Conservation (phyloP, 2,329 filamentous ascomycete genomes). For the Colletotrichum caudatum region DNA sequence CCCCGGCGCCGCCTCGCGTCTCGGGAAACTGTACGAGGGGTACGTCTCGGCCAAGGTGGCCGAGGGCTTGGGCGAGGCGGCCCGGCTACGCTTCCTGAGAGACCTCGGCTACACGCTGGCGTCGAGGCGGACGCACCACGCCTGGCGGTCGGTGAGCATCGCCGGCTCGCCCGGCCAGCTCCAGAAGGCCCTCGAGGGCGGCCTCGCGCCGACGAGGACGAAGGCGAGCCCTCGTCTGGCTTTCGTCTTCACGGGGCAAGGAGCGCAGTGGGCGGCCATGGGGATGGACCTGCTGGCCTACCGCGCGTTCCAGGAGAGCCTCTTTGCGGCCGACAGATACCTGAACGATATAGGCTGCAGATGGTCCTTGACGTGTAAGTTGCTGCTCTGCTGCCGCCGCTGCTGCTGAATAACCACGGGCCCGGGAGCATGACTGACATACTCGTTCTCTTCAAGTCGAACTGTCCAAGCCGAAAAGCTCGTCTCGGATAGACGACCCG, state of each 20-base stretch:
- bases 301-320: conserved; percentile 51
- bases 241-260: conserved; percentile 48
- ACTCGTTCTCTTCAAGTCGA: conserved; percentile 32
- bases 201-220: neutral
- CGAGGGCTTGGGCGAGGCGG: conserved; percentile 13
- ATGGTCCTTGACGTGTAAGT: conserved; percentile 43
- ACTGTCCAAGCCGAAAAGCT: conserved; percentile 46
- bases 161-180: conserved; percentile 14
- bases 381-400: too few relatives aligned
- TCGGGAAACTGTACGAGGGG: conserved; percentile 50
- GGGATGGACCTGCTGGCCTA: conserved; percentile 43
- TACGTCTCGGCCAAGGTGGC: conserved; percentile 22
- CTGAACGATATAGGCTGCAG: conserved; percentile 49
- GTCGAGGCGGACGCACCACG: conserved; percentile 24
- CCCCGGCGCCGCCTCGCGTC: conserved; percentile 54
- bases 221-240: conserved; percentile 33
- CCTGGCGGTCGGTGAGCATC: conserved; percentile 28
- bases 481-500: conserved; percentile 53
- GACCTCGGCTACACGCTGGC: conserved; percentile 61
- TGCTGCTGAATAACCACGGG: too few relatives aligned
- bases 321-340: conserved; percentile 52
- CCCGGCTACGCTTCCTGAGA: conserved; percentile 10
- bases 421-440: neutral
- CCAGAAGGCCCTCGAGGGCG: conserved; percentile 12
- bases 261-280: conserved; percentile 46